Conservation (phyloP, 2,329 filamentous ascomycete genomes). For the Cladophialophora bantiana region DNA sequence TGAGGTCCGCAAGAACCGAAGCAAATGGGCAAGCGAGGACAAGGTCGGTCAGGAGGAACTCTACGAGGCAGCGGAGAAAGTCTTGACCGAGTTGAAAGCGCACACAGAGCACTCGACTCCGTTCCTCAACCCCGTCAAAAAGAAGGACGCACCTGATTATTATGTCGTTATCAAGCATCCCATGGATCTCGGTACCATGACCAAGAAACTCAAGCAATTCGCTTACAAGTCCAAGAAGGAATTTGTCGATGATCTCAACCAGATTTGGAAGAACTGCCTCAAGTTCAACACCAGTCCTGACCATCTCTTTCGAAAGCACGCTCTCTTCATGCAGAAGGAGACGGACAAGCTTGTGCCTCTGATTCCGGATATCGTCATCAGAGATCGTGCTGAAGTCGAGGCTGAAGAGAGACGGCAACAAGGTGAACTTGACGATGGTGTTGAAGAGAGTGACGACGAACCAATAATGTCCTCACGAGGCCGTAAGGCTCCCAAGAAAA, state of each 20-base stretch:
- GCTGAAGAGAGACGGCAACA: constrained; percentile 82
- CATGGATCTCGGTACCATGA: constrained; percentile 98
- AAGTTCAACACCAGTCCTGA: constrained; percentile 92
- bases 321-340: constrained; percentile 94
- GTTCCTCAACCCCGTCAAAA: constrained; percentile 92
- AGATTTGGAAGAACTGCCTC: constrained; percentile 97
- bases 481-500: constrained; percentile 81
- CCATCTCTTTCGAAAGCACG: constrained; percentile 88
- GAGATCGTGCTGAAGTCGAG: constrained; percentile 92
- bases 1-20: constrained; percentile 95
- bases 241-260: constrained; percentile 88
- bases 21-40: constrained; percentile 98
- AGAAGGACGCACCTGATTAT: constrained; percentile 95
- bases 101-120: constrained; percentile 98
- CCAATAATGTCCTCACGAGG: constrained; percentile 98
- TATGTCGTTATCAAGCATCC: constrained; percentile 81
- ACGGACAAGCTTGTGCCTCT: constrained; percentile 94
- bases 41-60: constrained; percentile 97
- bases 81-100: constrained; percentile 94
- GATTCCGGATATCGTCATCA: constrained; percentile 90
- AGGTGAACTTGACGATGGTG: constrained; percentile 75
- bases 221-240: constrained; percentile 89
- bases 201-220: constrained; percentile 88
- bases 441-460: constrained; percentile 93
- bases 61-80: constrained; percentile 96